Evolutionary conservation across 768 basidiomycete genomes (phyloP).

Genomic region (Tylopilus subfusipes): DNA sequence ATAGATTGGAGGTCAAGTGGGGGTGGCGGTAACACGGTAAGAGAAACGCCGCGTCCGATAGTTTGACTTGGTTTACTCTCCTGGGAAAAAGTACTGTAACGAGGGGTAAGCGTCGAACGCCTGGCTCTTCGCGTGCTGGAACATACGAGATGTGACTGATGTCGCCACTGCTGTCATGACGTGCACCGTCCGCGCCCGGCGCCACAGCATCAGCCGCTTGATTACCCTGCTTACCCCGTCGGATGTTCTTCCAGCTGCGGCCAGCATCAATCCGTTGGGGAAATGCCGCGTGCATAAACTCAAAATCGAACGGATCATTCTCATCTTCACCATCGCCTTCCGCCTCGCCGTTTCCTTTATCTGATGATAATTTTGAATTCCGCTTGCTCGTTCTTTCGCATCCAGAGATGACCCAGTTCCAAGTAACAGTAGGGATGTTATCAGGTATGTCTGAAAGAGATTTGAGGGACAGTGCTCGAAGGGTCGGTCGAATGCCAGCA

Average conservation of each 20-base stretch:
- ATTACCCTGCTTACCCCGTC: neutral
- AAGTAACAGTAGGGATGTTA: conserved; percentile 61
- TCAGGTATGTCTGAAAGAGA: conserved; percentile 54
- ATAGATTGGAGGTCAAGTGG: conserved; percentile 18
- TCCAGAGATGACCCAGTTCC: conserved; percentile 56
- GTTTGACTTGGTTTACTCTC: conserved; percentile 15
- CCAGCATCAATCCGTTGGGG: conserved; percentile 46
- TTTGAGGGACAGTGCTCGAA: conserved; percentile 46
- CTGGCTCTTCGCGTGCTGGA: neutral
- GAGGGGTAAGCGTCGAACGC: conserved; percentile 13
- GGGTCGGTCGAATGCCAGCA: conserved; percentile 22
- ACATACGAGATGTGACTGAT: conserved; percentile 50
- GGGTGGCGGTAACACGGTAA: conserved; percentile 24
- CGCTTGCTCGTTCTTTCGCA: conserved; percentile 26
- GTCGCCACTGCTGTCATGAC: conserved; percentile 29
- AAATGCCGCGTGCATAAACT: conserved; percentile 49
- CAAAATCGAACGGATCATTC: conserved; percentile 29
- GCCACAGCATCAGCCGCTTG: neutral
- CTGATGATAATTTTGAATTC: conserved; percentile 1
- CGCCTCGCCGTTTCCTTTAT: conserved; percentile 9
- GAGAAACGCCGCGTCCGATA: neutral
- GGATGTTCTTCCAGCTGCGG: conserved; percentile 16
- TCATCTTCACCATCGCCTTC: conserved; percentile 2
- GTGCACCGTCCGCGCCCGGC: neutral
- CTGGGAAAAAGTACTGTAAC: conserved; percentile 37